phyloP scores from a whole-genome alignment of 257 asterid species.

The Coffea eugenioides region DNA sequence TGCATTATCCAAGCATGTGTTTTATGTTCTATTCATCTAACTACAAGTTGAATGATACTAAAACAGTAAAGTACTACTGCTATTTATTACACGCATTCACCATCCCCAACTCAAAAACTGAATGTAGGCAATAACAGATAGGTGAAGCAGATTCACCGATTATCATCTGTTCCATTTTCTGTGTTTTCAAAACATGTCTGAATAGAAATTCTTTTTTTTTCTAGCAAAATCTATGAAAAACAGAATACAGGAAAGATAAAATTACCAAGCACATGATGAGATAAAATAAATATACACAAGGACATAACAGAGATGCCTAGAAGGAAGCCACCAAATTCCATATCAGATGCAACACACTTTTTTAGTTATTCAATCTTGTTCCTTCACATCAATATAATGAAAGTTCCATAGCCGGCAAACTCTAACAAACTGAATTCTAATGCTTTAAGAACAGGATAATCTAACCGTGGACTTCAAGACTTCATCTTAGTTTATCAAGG shows the following conservation, averaged over 20 bases:
- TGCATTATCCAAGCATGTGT: background rate
- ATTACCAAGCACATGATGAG: background rate
- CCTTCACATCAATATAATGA: background rate
- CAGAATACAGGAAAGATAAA: background rate
- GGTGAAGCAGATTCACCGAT: background rate
- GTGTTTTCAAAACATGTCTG: background rate
- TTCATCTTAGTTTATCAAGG: background rate
- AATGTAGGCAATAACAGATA: background rate
- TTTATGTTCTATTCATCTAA: constrained; percentile 2
- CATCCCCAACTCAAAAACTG: background rate
- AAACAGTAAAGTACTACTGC: background rate
- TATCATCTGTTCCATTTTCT: background rate
- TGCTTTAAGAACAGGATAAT: background rate
- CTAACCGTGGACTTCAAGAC: background rate
- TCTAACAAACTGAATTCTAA: background rate
- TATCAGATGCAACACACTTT: background rate
- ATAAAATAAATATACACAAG: background rate
- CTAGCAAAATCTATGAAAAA: background rate
- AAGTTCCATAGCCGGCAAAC: background rate
- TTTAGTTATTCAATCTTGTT: background rate
- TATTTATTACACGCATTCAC: background rate
- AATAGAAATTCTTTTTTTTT: background rate
- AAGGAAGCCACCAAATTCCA: background rate
- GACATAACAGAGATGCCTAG: background rate
- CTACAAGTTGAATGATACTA: background rate